Conservation (phyloP, 148 eudicot genomes). For the Pouteria glomerata region DNA sequence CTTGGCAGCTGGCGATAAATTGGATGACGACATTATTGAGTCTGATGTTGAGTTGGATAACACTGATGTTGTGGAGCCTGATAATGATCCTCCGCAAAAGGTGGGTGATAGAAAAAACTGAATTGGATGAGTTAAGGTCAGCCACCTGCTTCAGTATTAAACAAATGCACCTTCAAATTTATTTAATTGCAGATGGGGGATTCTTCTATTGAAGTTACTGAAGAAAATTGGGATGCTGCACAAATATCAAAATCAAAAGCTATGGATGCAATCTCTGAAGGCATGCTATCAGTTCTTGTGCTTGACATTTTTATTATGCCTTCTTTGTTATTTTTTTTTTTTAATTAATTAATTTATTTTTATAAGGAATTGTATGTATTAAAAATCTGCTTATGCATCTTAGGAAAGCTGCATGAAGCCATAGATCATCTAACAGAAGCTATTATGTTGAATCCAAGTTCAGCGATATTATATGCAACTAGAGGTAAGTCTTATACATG, state of each 20-base stretch:
- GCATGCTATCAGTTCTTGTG: constrained; percentile 21
- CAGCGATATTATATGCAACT: constrained; percentile 64
- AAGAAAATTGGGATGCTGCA: constrained; percentile 54
- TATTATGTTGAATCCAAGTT: constrained; percentile 46
- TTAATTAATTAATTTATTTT: no score
- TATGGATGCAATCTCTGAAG: constrained; percentile 43
- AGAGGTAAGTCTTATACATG: constrained; percentile 36
- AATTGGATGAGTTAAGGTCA: no score
- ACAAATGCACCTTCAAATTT: not conserved
- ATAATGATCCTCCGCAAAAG: constrained; percentile 60
- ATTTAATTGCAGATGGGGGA: constrained; percentile 62
- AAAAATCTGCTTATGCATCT: not conserved
- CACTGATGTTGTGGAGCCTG: constrained; percentile 58
- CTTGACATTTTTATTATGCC: not conserved
- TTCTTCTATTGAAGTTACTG: constrained; percentile 48
- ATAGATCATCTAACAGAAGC: constrained; percentile 57
- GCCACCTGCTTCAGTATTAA: not conserved
- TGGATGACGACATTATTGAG: constrained; percentile 40
- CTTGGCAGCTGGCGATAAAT: constrained; percentile 18
- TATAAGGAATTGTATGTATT: not conserved
- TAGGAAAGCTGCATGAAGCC: constrained; percentile 55
- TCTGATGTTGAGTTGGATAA: constrained; percentile 68
- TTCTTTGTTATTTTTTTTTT: not conserved
- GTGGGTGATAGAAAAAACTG: constrained; percentile 18
- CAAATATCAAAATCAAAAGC: constrained; percentile 53